Evolutionary conservation across 257 asterid species (phyloP), one percentile per base, ranked within the genome.

Genomic region (Leptodermis oblonga): DNA sequence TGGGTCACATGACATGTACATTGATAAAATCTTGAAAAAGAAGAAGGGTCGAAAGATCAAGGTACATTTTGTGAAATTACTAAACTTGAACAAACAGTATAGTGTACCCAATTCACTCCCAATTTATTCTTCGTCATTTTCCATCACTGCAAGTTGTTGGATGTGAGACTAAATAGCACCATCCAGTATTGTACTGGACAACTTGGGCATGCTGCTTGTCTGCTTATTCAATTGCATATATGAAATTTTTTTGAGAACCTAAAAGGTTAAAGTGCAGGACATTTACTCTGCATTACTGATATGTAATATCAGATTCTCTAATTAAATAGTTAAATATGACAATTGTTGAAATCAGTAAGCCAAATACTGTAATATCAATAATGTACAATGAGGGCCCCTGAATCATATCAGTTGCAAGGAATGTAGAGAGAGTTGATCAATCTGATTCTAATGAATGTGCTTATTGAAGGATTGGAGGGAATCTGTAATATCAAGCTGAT

Each of bases 31-130:
- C 65, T 54, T 77, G 20, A 87, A 81, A 75, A 82, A 86, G 73
- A 87, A 84, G 82, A 84, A 79, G 77, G 80, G 85, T 59, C 92
- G 85, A 42, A 91, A 82, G 82, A 81, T 81, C 67, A 91, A 94
- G 97, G 99, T 94, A 88, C 72, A 54, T 61, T 62, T 12, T 25
- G 46, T 56, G 37, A 33, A 48, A 43, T 28, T 73, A 28, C 28
- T 52, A 28, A 25, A 55, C 14, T n/a, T 31, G 60, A 20, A 33
- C 10, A 11, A 5, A 39, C 45, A 15, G 31, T 17, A 25, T 17
- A 17, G 4, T 62, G 3, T 46, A 20, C 10, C 18, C 4, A 4
- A 22, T 20, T 31, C 15, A n/a, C n/a, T 23, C 17, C 53, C 43
- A 17, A 22, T 17, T 37, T 7, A 37, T 25, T 70, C 13, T 20